phyloP scores from a whole-genome alignment of 129 eudicot species.

The Arctium lappa region DNA sequence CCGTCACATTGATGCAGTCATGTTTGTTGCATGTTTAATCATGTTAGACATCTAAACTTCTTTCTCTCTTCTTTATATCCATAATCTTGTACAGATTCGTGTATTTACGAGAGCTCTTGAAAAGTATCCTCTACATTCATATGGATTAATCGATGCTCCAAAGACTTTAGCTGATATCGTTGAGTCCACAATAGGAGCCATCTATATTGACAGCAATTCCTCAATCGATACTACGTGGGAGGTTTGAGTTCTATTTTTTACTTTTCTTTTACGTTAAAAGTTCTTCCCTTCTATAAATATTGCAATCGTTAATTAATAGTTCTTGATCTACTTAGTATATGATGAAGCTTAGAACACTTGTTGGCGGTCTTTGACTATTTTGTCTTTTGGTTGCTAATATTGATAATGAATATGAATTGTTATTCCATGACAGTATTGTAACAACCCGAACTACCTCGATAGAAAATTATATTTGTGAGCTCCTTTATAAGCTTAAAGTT shows the following conservation, averaged over 20 bases:
- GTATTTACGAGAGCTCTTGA: conserved; percentile 49
- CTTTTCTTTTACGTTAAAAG: not conserved
- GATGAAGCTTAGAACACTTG: not conserved
- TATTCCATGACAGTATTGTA: too few relatives aligned
- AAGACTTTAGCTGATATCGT: conserved; percentile 77
- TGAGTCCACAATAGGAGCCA: conserved; percentile 78
- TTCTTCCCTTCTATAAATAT: not conserved
- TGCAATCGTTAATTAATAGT: not conserved
- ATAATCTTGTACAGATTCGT: conserved; percentile 43
- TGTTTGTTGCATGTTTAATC: not conserved
- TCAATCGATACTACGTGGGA: conserved; percentile 67
- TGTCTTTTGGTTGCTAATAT: too few relatives aligned
- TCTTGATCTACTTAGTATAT: not conserved
- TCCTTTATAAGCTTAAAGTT: too few relatives aligned
- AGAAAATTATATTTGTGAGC: too few relatives aligned
- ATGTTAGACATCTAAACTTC: not conserved
- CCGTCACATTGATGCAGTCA: too few relatives aligned
- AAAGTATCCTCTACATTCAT: conserved; percentile 60
- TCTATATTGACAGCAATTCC: conserved; percentile 64
- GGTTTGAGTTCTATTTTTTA: conserved; percentile 27
- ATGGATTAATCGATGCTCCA: conserved; percentile 70
- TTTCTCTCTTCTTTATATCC: not conserved
- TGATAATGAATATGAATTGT: too few relatives aligned
- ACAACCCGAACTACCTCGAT: too few relatives aligned
- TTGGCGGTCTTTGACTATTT: too few relatives aligned